Base-by-base conservation (phyloP, 2,329 filamentous ascomycete genomes). In the Bertia moriformis region DNA sequence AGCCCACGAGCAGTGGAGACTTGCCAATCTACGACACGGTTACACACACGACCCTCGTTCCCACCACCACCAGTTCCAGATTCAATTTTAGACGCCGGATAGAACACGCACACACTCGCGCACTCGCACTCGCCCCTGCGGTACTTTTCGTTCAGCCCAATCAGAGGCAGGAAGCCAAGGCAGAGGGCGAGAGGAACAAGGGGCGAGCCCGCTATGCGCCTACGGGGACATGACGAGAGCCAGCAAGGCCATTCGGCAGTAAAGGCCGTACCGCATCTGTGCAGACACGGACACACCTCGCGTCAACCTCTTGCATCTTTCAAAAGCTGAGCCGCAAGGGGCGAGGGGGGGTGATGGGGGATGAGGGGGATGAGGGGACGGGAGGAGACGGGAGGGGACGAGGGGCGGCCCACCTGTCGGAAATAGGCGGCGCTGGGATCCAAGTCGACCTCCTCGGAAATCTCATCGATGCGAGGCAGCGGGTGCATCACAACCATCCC, bases 371-470 rank as follows among this genome's bases (percentile, higher is more conserved):
- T 38, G 12, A 18, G 29, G 32, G 10, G 4, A 29, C 18, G n/a
- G 19, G 18, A 18, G 17, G 35, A 29, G 40, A 30, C 36, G 5
- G 29, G n/a, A 15, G 30, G 15, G 29, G 36, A 37, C 18, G 38
- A 32, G 15, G 19, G 22, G 29, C 39, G 15, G 39, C 18, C n/a
- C 65, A 94, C 89, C 83, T 98, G 91, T 83, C 91, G 78, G 65
- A 98, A 98, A 67, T 98, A 98, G 41, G 91, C 89, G 42, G 91
- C 91, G 50, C 91, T 69, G 57, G 91, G 86, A 65, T 98, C 91
- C 64, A 93, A 94, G 62, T 98, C 91, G 38, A 98, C 87, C 66
- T 98, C 91, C 62, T 93, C 86, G 22, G 79, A 78, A 56, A 98
- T 80, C 71, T 98, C 91, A 48, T 82, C 78, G 54, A 96, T 96